phyloP scores from a whole-genome alignment of 257 asterid species.

The Lavandula angustifolia region DNA sequence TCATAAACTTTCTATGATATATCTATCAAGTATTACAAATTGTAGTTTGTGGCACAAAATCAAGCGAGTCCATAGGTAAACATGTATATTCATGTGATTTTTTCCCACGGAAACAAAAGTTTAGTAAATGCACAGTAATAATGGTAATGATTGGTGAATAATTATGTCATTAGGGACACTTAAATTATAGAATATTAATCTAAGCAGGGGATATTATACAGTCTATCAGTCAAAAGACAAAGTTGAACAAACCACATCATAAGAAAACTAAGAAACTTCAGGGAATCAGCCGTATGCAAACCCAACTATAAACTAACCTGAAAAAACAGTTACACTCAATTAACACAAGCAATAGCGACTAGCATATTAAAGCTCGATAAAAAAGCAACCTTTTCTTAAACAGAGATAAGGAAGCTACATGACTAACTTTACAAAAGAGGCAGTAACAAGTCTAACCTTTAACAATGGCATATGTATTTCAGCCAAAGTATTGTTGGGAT shows the following conservation, averaged over 20 bases:
- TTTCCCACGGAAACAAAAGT: not conserved
- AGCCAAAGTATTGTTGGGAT: slow-evolving; percentile 81
- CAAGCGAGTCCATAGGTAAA: not conserved
- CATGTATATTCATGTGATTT: slow-evolving; percentile 1
- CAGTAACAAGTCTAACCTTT: slow-evolving; percentile 36
- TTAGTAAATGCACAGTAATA: too few relatives aligned
- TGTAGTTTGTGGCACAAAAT: not conserved
- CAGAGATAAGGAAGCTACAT: not conserved
- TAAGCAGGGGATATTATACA: slow-evolving; percentile 7
- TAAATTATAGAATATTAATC: not conserved
- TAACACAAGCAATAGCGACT: not conserved
- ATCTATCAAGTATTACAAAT: not conserved
- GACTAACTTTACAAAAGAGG: slow-evolving; percentile 6
- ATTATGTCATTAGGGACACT: slow-evolving; percentile 7
- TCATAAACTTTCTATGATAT: slow-evolving; percentile 2
- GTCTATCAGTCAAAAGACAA: not conserved
- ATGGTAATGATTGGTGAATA: not conserved
- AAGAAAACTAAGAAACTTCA: not conserved
- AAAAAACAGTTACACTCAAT: not conserved
- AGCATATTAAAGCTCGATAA: slow-evolving; percentile 11
- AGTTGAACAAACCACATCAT: not conserved
- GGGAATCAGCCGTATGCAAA: slow-evolving; percentile 7
- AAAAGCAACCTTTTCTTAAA: not conserved
- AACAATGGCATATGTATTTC: slow-evolving; percentile 94
- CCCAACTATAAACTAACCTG: slow-evolving; percentile 1